Conservation (phyloP, 2,329 filamentous ascomycete species). For the Hirsutella thompsonii region DNA sequence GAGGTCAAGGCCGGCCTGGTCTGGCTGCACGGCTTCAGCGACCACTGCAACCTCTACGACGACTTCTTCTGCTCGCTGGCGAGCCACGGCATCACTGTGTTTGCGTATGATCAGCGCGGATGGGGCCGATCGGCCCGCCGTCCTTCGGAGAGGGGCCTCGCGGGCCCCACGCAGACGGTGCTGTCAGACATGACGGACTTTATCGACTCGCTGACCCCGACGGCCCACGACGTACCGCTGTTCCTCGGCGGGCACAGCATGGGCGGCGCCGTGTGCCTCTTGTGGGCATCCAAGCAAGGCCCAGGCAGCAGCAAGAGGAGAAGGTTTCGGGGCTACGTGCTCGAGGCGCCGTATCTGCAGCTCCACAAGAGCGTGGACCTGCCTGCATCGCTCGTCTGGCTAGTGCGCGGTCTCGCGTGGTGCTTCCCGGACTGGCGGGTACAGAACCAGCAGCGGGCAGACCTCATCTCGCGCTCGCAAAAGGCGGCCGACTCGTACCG, state of each 20-base stretch:
- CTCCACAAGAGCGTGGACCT: not conserved
- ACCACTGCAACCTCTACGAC: not conserved
- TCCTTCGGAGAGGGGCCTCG: not conserved
- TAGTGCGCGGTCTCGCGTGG: not conserved
- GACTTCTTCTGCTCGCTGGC: not conserved
- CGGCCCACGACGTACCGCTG: not conserved
- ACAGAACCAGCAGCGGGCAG: not conserved
- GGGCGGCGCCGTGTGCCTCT: not conserved
- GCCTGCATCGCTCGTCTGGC: not conserved
- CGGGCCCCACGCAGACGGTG: not conserved
- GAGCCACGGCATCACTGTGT: not conserved
- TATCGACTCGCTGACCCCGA: not conserved
- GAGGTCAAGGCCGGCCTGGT: not conserved
- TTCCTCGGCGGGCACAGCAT: constrained; percentile 1
- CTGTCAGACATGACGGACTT: not conserved
- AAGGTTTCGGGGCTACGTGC: not conserved
- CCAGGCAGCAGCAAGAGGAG: not conserved
- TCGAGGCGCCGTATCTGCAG: not conserved
- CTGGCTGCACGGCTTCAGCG: constrained; percentile 1
- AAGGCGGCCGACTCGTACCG: no score
- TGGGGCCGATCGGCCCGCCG: not conserved
- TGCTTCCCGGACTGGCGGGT: not conserved
- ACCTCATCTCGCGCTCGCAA: no score
- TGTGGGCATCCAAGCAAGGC: not conserved
- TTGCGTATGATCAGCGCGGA: not conserved